Conservation (phyloP, 176 grass and related monocot species). For the Rhynchospora tenuis region DNA sequence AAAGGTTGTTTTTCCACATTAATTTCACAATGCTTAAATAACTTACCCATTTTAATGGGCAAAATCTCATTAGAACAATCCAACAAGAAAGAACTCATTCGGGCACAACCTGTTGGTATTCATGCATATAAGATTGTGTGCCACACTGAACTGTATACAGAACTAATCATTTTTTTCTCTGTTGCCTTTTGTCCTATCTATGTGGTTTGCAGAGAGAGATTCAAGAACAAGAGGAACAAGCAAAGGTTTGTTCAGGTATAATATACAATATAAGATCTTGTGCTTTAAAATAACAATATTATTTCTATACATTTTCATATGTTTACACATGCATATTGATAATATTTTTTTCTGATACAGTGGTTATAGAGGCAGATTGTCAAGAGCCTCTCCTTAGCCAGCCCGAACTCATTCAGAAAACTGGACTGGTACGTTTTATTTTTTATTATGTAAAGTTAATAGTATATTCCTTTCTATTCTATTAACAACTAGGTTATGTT, state of each 20-base stretch:
- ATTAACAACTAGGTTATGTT: not conserved
- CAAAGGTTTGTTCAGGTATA: conserved; percentile 20
- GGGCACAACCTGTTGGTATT: not conserved
- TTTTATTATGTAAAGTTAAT: not conserved
- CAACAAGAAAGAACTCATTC: not conserved
- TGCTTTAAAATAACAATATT: not conserved
- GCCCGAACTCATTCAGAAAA: conserved; percentile 41
- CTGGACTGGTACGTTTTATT: conserved; percentile 43
- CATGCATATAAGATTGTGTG: not conserved
- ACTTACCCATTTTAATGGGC: not conserved
- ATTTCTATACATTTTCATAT: not conserved
- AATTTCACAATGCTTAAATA: not conserved
- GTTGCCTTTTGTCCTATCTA: not conserved
- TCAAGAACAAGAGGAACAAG: conserved; percentile 36
- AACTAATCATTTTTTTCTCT: not conserved
- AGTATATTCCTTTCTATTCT: not conserved
- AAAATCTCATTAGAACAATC: not conserved
- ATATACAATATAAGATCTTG: conserved; percentile 10
- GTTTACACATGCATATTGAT: not conserved
- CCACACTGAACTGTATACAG: not conserved
- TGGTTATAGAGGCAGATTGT: conserved; percentile 41
- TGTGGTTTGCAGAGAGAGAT: conserved; percentile 56
- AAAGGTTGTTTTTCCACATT: conserved; percentile 44
- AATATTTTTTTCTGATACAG: conserved; percentile 32
- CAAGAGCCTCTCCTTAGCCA: conserved; percentile 58